Evolutionary conservation across 139 green algal species (phyloP).

Genomic region (Mesotaenium endlicherianum): DNA sequence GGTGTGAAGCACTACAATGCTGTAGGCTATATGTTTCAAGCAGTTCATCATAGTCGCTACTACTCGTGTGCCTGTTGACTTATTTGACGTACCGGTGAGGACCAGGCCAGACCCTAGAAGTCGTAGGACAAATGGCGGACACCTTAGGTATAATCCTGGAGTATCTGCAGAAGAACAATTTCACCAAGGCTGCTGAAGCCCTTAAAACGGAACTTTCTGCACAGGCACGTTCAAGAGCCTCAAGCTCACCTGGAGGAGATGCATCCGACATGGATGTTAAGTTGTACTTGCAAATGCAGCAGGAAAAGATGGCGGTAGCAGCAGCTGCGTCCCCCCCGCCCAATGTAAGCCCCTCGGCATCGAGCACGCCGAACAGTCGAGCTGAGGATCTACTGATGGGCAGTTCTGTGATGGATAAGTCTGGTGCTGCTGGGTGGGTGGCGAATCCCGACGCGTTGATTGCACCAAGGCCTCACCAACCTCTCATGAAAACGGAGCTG

Average conservation of each 20-base stretch:
- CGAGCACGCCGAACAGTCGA: too few species aligned
- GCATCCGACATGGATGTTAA: conserved; percentile 1
- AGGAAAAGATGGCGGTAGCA: background rate
- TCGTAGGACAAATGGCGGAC: too few species aligned
- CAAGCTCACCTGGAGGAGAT: background rate
- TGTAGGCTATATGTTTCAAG: too few species aligned
- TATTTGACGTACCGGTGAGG: too few species aligned
- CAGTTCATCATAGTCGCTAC: too few species aligned
- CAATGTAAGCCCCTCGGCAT: background rate
- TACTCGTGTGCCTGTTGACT: too few species aligned
- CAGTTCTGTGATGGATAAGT: too few species aligned
- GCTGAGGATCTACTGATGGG: too few species aligned
- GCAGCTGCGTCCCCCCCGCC: background rate
- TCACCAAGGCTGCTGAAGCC: background rate
- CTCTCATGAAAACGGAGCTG: background rate
- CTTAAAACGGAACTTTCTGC: background rate
- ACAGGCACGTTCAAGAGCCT: background rate
- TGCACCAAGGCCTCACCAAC: too few species aligned
- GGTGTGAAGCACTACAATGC: too few species aligned
- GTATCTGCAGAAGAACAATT: conserved; percentile 2
- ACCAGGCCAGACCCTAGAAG: too few species aligned
- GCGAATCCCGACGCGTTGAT: background rate
- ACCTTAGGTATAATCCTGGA: conserved; percentile 6
- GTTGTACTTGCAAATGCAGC: conserved; percentile 1
- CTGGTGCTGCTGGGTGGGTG: too few species aligned